These are phyloP conservation scores for Colletotrichum tropicale DNA, from an alignment of 2,329 filamentous ascomycete genomes.

Conservation along the genomic window DNA sequence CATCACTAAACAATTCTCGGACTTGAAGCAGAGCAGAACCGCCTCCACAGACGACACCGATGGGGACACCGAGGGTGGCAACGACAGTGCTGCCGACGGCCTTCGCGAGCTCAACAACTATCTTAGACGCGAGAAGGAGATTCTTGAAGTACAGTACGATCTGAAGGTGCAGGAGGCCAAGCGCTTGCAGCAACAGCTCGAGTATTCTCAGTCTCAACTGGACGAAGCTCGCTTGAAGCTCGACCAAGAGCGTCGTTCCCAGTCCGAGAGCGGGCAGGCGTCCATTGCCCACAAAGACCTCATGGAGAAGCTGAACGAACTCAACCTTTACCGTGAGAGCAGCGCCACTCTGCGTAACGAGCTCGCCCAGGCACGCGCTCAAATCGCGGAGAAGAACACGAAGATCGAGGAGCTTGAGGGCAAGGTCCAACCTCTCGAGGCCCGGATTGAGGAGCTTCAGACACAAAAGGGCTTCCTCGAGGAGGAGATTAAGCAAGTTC, in stretches of 20 bases:
- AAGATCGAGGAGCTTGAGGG: constrained; percentile 76
- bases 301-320: constrained; percentile 92
- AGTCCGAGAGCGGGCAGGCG: constrained; percentile 74
- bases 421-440: constrained; percentile 82
- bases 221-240: constrained; percentile 90
- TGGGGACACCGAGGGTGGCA: constrained; percentile 50
- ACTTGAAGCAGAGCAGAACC: constrained; percentile 66
- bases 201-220: constrained; percentile 84
- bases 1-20: constrained; percentile 78
- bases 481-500: constrained; percentile 85
- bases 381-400: constrained; percentile 75
- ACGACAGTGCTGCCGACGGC: constrained; percentile 63
- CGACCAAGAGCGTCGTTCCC: constrained; percentile 82
- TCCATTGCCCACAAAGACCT: constrained; percentile 86
- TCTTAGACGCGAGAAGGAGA: constrained; percentile 94
- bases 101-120: constrained; percentile 92
- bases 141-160: constrained; percentile 95
- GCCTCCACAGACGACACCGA: constrained; percentile 38
- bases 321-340: constrained; percentile 95
- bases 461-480: constrained; percentile 81
- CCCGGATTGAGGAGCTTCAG: constrained; percentile 80
- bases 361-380: constrained; percentile 76
- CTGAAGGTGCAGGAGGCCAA: constrained; percentile 87
- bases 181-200: constrained; percentile 86
- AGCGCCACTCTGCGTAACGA: constrained; percentile 90